A percentile compares a stretch with the other conserved stretches of the same genome.
These are phyloP conservation scores for Fusarium brevicatenulatum DNA, from an alignment of 2,329 filamentous ascomycete species.

Conservation along the genomic window DNA sequence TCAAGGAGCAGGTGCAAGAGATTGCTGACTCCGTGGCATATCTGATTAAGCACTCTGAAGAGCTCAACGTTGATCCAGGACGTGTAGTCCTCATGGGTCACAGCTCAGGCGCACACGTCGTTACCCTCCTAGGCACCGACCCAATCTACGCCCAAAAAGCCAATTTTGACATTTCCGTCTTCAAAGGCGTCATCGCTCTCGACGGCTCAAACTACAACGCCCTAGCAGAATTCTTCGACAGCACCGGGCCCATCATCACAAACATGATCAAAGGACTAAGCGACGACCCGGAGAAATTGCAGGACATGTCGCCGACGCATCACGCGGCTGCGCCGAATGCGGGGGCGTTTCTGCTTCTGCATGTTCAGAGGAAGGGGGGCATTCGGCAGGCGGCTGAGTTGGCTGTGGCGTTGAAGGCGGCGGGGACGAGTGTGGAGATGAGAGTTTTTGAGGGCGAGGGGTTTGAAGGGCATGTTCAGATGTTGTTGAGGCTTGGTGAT, in stretches of 20 bases:
- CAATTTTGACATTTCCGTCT: fast-evolving
- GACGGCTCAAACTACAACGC: slow-evolving; percentile 15
- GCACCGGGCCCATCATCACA: neutral
- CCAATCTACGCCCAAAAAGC: neutral
- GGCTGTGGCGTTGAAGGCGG: neutral
- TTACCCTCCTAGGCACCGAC: neutral
- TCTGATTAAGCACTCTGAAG: neutral
- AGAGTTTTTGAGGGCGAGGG: slow-evolving; percentile 7
- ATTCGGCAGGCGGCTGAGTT: slow-evolving; percentile 7
- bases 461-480: slow-evolving; percentile 1
- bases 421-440: neutral
- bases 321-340: slow-evolving; percentile 1
- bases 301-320: neutral
- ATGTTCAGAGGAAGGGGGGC: neutral
- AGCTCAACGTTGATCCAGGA: neutral
- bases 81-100: neutral
- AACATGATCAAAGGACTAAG: neutral
- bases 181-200: neutral
- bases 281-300: neutral
- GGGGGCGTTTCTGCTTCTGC: neutral
- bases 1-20: slow-evolving; percentile 6
- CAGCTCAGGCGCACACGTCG: slow-evolving; percentile 11
- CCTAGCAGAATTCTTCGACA: neutral
- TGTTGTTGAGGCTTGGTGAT: neutral
- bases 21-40: neutral